Percentiles rank a stretch among this genome's conserved stretches.
Evolutionary conservation across 179 eudicot species (phyloP).

Genomic region (Actinidia arguta): DNA sequence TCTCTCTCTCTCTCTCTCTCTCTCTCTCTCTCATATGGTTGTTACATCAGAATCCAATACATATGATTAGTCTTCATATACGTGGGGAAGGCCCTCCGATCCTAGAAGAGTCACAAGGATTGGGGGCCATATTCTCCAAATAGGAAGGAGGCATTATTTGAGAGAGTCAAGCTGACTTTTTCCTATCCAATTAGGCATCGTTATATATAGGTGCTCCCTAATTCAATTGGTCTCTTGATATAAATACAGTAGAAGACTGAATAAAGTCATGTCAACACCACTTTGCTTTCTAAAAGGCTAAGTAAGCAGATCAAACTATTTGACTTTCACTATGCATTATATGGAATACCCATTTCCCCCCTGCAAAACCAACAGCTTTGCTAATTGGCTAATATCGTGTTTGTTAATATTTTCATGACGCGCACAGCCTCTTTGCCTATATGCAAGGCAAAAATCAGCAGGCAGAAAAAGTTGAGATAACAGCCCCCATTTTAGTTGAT

Average conservation of each 20-base stretch:
- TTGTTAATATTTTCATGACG: background rate
- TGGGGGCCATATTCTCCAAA: background rate
- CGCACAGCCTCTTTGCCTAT: conserved; percentile 14
- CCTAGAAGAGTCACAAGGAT: background rate
- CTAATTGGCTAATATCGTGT: too few species aligned
- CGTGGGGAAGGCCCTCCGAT: background rate
- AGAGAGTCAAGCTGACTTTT: too few species aligned
- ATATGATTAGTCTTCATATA: too few species aligned
- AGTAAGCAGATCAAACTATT: background rate
- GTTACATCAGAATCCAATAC: too few species aligned
- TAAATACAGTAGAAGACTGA: too few species aligned
- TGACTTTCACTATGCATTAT: background rate
- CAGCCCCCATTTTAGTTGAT: conserved; percentile 17
- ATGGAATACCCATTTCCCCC: too few species aligned
- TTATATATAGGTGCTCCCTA: too few species aligned
- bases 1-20: conserved; percentile 15
- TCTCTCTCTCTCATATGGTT: background rate
- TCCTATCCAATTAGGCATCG: too few species aligned
- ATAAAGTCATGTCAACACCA: too few species aligned
- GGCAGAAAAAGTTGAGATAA: conserved; percentile 22
- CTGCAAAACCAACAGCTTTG: background rate
- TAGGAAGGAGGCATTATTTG: too few species aligned
- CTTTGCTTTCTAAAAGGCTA: too few species aligned
- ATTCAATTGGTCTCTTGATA: too few species aligned
- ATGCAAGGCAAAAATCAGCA: conserved; percentile 11